These are phyloP conservation scores for Babesia bigemina DNA, from an alignment of 169 alveolate genomes.

Conservation along the genomic window DNA sequence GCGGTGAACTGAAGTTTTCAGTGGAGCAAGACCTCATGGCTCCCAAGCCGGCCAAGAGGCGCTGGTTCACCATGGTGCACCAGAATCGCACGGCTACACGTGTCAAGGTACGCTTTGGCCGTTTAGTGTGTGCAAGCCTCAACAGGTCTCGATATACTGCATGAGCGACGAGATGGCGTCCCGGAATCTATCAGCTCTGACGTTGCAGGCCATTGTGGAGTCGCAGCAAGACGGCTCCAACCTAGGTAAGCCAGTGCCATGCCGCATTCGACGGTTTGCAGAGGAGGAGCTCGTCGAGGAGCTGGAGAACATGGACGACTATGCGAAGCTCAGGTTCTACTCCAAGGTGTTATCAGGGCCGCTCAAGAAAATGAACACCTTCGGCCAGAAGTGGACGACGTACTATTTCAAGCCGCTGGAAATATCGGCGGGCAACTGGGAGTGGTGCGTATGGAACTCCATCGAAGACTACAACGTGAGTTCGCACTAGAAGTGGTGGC, in stretches of 20 bases:
- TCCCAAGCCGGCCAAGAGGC: slow-evolving; percentile 31
- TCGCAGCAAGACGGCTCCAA: slow-evolving; percentile 35
- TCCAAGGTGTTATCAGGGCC: slow-evolving; percentile 67
- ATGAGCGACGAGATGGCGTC: slow-evolving; percentile 42
- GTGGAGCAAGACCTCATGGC: slow-evolving; percentile 41
- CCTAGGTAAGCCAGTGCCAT: slow-evolving; percentile 13
- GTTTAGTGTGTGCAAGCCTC: not conserved
- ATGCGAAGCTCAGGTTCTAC: slow-evolving; percentile 48
- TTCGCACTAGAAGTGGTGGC: not conserved
- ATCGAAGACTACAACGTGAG: slow-evolving; percentile 68
- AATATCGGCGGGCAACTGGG: slow-evolving; percentile 74
- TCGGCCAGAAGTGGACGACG: slow-evolving; percentile 46
- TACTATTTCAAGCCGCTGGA: slow-evolving; percentile 64
- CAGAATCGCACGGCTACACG: slow-evolving; percentile 33
- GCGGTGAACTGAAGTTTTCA: slow-evolving; percentile 36
- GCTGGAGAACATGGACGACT: slow-evolving; percentile 46
- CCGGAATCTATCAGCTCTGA: slow-evolving; percentile 42
- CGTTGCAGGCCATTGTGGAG: slow-evolving; percentile 57
- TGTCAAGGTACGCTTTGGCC: slow-evolving; percentile 14
- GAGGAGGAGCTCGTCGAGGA: slow-evolving; percentile 56
- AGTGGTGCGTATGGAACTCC: slow-evolving; percentile 75
- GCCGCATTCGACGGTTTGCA: not conserved
- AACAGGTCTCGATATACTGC: slow-evolving; percentile 38
- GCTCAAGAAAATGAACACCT: slow-evolving; percentile 56
- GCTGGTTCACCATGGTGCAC: slow-evolving; percentile 52